phyloP scores from a whole-genome alignment of 139 green algal species.

The Coccomyxa sp. region DNA sequence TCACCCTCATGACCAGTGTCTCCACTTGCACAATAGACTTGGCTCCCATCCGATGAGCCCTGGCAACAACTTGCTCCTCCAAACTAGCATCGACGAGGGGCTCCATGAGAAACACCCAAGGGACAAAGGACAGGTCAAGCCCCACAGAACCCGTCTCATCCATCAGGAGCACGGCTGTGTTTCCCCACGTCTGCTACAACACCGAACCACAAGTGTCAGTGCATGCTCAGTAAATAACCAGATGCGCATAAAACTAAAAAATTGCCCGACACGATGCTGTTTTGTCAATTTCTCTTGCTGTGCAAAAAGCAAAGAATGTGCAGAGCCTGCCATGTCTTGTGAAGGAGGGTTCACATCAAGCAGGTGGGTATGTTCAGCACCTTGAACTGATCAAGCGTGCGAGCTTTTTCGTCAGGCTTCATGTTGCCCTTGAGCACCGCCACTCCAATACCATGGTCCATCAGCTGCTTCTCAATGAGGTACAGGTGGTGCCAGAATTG shows the following conservation, averaged over 20 bases:
- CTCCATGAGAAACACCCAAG: conserved; percentile 91
- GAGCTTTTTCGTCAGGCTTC: conserved; percentile 10
- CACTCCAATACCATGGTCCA: conserved; percentile 17
- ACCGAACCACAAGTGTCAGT: neutral
- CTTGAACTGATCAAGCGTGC: conserved; percentile 48
- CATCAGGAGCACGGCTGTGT: conserved; percentile 72
- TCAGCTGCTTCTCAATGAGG: conserved; percentile 50
- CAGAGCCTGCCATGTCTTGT: too few relatives aligned
- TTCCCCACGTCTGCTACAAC: conserved; percentile 19
- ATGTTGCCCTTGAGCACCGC: conserved; percentile 33
- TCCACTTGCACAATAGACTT: conserved; percentile 66
- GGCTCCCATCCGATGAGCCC: conserved; percentile 88
- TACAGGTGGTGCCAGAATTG: conserved; percentile 71
- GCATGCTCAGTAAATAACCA: neutral
- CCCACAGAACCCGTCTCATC: conserved; percentile 73
- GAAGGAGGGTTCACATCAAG: neutral
- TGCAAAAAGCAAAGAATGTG: neutral
- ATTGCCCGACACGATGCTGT: neutral
- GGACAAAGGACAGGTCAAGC: conserved; percentile 88
- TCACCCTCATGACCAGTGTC: conserved; percentile 73
- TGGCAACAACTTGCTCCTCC: conserved; percentile 74
- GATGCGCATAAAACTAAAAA: neutral
- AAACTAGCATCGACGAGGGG: conserved; percentile 74
- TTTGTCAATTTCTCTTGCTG: neutral
- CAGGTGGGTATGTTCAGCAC: neutral